Base-by-base conservation (phyloP, 2,329 filamentous ascomycete species). In the Didymella keratinophila region DNA sequence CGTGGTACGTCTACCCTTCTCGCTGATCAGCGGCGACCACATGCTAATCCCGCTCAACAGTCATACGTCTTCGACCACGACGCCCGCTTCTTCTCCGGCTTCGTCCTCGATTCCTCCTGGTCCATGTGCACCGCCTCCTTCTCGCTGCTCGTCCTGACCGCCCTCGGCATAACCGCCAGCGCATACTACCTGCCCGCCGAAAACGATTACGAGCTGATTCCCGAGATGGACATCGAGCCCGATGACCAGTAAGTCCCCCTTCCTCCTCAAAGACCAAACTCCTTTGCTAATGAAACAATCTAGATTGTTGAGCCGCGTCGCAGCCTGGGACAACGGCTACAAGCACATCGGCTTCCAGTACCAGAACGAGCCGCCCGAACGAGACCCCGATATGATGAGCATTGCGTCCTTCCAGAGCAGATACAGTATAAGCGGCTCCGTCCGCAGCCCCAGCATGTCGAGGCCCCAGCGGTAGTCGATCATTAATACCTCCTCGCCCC, bases 31-130 rank as follows among this genome's bases (percentile, higher is more conserved):
- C 7, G 2, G n/a, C 32, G 16, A 42, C 16, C 18, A 18, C 11
- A 25, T 52, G 41, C 52, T 53, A 51, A 51, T 39, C 28, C 28
- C 2, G 30, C 30, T n/a, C 12, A 8, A 39, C 66, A 96, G 92
- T 88, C 91, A 18, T 95, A 92, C 73, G 83, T 96, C 18, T 93
- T 87, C 75, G 89, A 96, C 65, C 84, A 94, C 71, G 91, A 97
- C 74, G 86, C 90, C 47, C 88, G 91, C 67, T 97, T 97, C 75
- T 87, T 89, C 70, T 84, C 89, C 18, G 93, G 92, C 59, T 97
- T 92, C 91, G 82, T 83, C 58, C 83, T 97, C 53, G 93, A 91
- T 70, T 86, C 85, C 52, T 91, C 90, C 1, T 97, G 91, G 86
- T 85, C 89, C 30, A 84, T 96, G 14, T 82, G 78, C 73, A 88